These are phyloP conservation scores for Coniella vitis DNA, from an alignment of 2,329 filamentous ascomycete species.

Conservation along the genomic window DNA sequence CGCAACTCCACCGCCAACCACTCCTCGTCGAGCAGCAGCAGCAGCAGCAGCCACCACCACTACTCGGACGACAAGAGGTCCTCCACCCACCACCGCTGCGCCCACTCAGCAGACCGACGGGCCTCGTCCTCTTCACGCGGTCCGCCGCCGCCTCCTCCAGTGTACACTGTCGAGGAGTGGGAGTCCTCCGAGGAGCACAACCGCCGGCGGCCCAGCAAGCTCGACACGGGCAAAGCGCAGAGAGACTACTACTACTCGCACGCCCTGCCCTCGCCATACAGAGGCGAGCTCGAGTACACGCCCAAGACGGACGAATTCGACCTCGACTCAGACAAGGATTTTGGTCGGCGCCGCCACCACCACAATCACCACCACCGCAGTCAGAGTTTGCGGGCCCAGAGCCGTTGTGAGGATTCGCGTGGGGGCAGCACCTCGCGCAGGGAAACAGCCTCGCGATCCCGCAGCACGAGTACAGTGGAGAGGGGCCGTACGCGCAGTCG, in stretches of 20 bases:
- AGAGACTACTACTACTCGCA: slow-evolving; percentile 15
- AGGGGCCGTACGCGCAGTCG: slow-evolving; percentile 12
- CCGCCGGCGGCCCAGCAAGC: slow-evolving; percentile 2
- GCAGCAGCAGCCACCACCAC: too few species aligned
- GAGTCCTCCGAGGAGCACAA: too few species aligned
- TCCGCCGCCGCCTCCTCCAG: neutral
- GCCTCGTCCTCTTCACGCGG: too few species aligned
- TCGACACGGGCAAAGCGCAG: slow-evolving; percentile 14
- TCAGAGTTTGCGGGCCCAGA: too few species aligned
- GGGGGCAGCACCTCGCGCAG: neutral
- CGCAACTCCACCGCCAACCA: slow-evolving; percentile 10
- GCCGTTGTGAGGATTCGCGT: neutral
- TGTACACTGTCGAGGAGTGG: slow-evolving; percentile 7
- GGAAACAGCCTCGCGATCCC: slow-evolving; percentile 3
- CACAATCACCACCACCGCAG: neutral
- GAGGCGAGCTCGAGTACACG: slow-evolving; percentile 16
- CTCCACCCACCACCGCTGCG: slow-evolving; percentile 8
- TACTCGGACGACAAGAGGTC: slow-evolving; percentile 8
- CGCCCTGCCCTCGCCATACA: slow-evolving; percentile 12
- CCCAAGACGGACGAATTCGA: slow-evolving; percentile 7
- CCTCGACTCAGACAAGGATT: slow-evolving; percentile 3
- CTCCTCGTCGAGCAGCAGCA: neutral
- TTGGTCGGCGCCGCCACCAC: neutral
- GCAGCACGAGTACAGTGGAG: slow-evolving; percentile 10
- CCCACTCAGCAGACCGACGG: slow-evolving; percentile 11